Percentiles rank a stretch among this genome's conserved stretches.
These are phyloP conservation scores for Forsythia suspensa DNA, from an alignment of 257 asterid genomes.

Conservation along the genomic window DNA sequence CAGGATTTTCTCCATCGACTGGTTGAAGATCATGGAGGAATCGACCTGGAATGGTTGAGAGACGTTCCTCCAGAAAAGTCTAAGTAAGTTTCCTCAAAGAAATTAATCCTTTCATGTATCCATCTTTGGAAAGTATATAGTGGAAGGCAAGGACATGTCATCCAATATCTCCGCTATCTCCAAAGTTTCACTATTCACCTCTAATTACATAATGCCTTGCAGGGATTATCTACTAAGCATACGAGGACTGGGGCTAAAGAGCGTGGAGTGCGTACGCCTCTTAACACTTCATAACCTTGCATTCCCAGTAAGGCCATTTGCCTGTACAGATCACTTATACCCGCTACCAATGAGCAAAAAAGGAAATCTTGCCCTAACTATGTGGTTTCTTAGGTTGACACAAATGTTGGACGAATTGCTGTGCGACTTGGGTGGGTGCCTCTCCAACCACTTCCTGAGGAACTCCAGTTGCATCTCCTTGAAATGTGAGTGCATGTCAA, in stretches of 20 bases:
- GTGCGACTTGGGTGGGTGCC: conserved; percentile 99
- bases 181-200: conserved; percentile 7
- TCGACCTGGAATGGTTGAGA: conserved; percentile 98
- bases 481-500: conserved; percentile 67
- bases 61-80: conserved; percentile 75
- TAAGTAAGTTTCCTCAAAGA: conserved; percentile 51
- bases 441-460: conserved; percentile 93
- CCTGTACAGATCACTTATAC: conserved; percentile 21
- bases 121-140: neutral
- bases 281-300: conserved; percentile 91
- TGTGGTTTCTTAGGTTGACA: conserved; percentile 72
- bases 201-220: conserved; percentile 28
- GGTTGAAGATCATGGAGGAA: conserved; percentile 72
- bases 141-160: neutral
- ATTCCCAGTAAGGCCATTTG: conserved; percentile 74
- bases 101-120: conserved; percentile 6
- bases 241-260: conserved; percentile 86
- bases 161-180: neutral
- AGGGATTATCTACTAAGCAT: conserved; percentile 92
- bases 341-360: neutral
- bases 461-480: conserved; percentile 92
- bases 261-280: conserved; percentile 95
- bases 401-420: conserved; percentile 95
- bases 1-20: conserved; percentile 86
- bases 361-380: conserved; percentile 21